Evolutionary conservation across 148 eudicot species (phyloP).

Genomic region (Rhododendron mucronatum): DNA sequence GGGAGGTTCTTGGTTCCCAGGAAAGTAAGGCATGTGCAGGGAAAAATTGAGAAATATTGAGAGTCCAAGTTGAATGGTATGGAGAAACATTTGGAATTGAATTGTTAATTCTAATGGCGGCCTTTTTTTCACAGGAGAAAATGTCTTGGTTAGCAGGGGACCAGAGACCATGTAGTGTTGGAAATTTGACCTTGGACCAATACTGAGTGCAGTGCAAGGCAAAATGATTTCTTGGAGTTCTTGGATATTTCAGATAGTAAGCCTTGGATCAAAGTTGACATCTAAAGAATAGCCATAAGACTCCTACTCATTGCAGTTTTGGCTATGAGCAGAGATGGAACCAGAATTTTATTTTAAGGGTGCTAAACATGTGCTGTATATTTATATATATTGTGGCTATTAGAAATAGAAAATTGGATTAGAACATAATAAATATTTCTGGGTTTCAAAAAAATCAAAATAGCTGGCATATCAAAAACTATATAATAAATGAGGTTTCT

Average conservation of each 20-base stretch:
- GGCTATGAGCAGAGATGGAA: too few relatives aligned
- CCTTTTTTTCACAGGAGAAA: not conserved
- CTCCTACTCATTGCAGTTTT: too few relatives aligned
- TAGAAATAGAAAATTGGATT: too few relatives aligned
- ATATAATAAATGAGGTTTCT: too few relatives aligned
- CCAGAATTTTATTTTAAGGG: too few relatives aligned
- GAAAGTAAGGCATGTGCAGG: not conserved
- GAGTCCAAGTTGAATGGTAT: slow-evolving; percentile 7
- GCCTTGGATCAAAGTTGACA: too few relatives aligned
- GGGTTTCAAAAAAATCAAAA: too few relatives aligned
- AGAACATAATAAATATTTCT: too few relatives aligned
- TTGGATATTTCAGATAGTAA: not conserved
- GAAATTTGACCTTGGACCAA: not conserved
- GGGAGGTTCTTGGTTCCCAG: slow-evolving; percentile 3
- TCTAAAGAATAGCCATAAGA: too few relatives aligned
- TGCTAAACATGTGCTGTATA: too few relatives aligned
- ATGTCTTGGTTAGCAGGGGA: not conserved
- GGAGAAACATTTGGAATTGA: not conserved
- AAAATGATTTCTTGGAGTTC: not conserved
- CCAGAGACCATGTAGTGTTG: not conserved
- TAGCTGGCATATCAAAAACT: too few relatives aligned
- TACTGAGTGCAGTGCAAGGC: not conserved
- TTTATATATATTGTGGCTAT: too few relatives aligned
- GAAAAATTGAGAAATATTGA: not conserved
- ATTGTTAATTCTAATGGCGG: not conserved